phyloP scores from a whole-genome alignment of 1,139 yeast genomes.

The Candida sojae region DNA sequence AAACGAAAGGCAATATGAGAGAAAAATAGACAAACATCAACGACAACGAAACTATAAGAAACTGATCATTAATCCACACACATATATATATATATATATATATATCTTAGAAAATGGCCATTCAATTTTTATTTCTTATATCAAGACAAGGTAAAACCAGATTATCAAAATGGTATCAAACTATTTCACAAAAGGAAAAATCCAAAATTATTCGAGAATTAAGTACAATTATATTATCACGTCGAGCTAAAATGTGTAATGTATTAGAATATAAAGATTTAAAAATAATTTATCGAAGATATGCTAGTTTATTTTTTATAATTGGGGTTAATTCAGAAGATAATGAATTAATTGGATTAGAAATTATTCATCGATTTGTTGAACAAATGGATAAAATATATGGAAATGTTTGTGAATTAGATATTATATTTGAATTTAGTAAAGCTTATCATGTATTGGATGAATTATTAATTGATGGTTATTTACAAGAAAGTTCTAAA shows the following conservation, averaged over 20 bases:
- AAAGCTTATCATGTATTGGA: constrained; percentile 91
- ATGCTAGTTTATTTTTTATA: constrained; percentile 88
- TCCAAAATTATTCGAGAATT: constrained; percentile 81
- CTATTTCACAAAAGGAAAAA: constrained; percentile 81
- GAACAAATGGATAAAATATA: constrained; percentile 96
- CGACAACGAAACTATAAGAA: not conserved
- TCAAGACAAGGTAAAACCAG: constrained; percentile 96
- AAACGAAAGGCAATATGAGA: not conserved
- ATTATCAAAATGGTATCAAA: constrained; percentile 88
- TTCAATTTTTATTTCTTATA: constrained; percentile 74
- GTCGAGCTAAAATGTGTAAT: constrained; percentile 95
- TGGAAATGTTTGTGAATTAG: constrained; percentile 95
- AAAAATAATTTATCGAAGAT: constrained; percentile 86
- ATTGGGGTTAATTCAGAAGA: constrained; percentile 84
- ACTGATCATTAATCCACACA: not conserved
- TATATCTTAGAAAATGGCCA: constrained; percentile 46
- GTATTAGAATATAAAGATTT: constrained; percentile 88
- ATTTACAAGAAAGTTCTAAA: constrained; percentile 80
- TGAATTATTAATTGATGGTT: constrained; percentile 83
- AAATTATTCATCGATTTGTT: constrained; percentile 88
- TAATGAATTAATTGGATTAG: constrained; percentile 84
- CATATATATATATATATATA: too few species aligned
- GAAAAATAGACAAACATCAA: not conserved
- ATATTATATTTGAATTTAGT: constrained; percentile 91
- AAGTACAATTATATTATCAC: constrained; percentile 77